Percentiles rank a stretch among this genome's conserved stretches.
Conservation (phyloP, 352 stramenopile genomes). For the Phytopythium ostracodes region DNA sequence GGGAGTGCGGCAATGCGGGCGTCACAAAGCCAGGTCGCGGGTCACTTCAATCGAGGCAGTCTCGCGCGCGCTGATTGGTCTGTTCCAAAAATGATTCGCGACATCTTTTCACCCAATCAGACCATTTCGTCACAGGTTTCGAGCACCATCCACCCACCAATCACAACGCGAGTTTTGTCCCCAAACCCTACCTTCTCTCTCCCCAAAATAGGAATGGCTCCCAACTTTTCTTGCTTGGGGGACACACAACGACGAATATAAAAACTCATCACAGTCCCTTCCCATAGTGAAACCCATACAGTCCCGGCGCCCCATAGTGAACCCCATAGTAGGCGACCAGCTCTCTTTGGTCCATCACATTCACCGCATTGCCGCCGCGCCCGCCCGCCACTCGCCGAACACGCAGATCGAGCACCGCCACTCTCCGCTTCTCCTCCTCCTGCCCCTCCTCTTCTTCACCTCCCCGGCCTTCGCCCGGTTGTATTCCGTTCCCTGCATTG, state of each 20-base stretch:
- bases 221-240: too few relatives aligned
- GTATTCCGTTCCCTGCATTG: too few relatives aligned
- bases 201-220: not conserved
- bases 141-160: not conserved
- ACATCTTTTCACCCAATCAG: not conserved
- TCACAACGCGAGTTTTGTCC: not conserved
- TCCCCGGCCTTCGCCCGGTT: too few relatives aligned
- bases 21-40: not conserved
- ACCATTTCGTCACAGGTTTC: not conserved
- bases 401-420: not conserved
- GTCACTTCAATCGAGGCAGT: not conserved
- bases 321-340: not conserved
- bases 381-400: not conserved
- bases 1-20: not conserved
- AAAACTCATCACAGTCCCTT: not conserved
- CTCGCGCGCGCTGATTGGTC: not conserved
- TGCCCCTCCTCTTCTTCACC: not conserved
- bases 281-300: not conserved
- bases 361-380: not conserved
- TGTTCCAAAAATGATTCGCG: not conserved
- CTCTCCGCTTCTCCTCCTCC: not conserved
- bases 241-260: too few relatives aligned
- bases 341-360: not conserved
- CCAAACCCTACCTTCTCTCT: not conserved
- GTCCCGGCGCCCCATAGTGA: not conserved